phyloP scores from a whole-genome alignment of 2,329 filamentous ascomycete genomes.

The Trichoderma pleuroti region DNA sequence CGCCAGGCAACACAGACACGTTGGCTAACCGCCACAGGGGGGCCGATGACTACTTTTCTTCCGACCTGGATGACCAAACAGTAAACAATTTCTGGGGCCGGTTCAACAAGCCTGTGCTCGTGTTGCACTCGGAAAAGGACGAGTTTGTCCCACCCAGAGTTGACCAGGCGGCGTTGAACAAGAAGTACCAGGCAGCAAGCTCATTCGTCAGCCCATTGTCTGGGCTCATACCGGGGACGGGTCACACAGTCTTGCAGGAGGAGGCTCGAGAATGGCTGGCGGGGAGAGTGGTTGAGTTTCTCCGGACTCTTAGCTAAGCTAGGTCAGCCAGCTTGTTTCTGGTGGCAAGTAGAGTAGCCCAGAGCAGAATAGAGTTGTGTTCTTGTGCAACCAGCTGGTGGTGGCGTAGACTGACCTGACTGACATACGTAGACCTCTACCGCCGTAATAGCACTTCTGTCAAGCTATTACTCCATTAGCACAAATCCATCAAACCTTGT shows the following conservation, averaged over 20 bases:
- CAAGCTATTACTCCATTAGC: neutral
- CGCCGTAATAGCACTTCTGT: neutral
- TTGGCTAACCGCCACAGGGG: slow-evolving; percentile 43
- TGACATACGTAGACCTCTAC: neutral
- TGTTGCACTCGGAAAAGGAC: slow-evolving; percentile 64
- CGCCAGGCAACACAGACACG: neutral
- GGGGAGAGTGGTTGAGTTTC: slow-evolving; percentile 45
- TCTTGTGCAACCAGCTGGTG: neutral
- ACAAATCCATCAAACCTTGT: neutral
- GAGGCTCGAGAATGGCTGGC: slow-evolving; percentile 49
- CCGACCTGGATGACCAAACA: slow-evolving; percentile 59
- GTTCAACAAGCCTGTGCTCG: slow-evolving; percentile 57
- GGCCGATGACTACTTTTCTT: slow-evolving; percentile 87
- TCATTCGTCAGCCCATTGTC: slow-evolving; percentile 48
- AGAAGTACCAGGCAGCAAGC: slow-evolving; percentile 52
- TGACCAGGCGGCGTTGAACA: slow-evolving; percentile 55
- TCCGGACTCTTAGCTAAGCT: slow-evolving; percentile 27
- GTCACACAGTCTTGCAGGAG: slow-evolving; percentile 47
- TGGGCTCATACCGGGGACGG: slow-evolving; percentile 50
- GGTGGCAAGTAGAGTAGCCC: neutral
- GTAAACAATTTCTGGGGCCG: slow-evolving; percentile 63
- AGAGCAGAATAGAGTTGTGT: neutral
- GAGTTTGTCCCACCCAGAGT: slow-evolving; percentile 59
- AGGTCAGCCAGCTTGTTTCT: neutral
- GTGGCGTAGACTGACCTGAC: neutral